phyloP scores from a whole-genome alignment of 495 filamentous ascomycete genomes.

The Elasticomyces elasticus region DNA sequence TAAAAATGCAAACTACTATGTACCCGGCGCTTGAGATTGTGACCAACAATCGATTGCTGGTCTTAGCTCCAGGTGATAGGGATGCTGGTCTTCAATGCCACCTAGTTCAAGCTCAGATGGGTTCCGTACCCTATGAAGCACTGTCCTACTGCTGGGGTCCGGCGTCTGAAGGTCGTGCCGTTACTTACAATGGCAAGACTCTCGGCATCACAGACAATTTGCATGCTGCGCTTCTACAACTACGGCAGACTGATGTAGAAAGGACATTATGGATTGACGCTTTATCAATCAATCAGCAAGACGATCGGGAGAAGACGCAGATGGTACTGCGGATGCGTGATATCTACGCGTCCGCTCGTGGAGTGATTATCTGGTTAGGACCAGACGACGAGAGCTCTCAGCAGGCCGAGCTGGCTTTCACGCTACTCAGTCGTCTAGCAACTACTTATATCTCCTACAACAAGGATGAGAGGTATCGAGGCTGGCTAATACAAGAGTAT shows the following conservation, averaged over 20 bases:
- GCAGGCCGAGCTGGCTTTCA: not conserved
- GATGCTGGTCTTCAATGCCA: no score
- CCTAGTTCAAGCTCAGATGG: no score
- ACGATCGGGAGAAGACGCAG: not conserved
- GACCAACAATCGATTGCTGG: no score
- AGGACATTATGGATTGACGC: conserved; percentile 2
- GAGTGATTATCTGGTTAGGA: not conserved
- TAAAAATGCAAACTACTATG: no score
- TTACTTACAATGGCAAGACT: not conserved
- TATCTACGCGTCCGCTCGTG: not conserved
- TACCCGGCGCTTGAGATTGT: no score
- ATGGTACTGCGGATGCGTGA: conserved; percentile 1
- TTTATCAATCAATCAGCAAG: conserved; percentile 5
- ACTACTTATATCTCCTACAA: not conserved
- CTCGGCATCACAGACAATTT: conserved; percentile 1
- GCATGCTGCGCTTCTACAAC: not conserved
- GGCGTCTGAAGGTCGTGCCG: not conserved
- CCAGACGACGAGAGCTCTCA: not conserved
- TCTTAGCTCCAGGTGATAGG: no score
- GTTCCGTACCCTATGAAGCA: conserved; percentile 2
- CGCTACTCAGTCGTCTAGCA: not conserved
- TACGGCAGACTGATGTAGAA: not conserved
- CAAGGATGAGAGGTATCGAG: not conserved
- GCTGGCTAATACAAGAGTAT: no score
- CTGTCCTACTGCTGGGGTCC: conserved; percentile 1